Conservation (phyloP, 176 grass and related monocot genomes). For the Hsuehochloa calcarea region DNA sequence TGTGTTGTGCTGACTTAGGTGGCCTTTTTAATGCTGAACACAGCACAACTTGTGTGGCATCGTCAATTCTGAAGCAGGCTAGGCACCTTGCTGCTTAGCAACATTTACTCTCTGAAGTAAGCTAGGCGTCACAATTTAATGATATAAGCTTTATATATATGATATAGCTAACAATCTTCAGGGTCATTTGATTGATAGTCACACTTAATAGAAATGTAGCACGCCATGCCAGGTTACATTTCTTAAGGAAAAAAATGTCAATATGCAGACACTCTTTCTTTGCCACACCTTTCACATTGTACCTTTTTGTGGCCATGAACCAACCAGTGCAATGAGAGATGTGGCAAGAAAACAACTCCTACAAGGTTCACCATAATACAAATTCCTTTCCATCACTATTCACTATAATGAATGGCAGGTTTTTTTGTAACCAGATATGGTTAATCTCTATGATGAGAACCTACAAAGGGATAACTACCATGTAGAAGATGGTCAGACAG, state of each 20-base stretch:
- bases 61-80: background rate
- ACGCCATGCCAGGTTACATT: background rate
- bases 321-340: background rate
- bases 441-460: background rate
- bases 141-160: background rate
- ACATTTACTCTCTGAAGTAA: background rate
- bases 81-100: background rate
- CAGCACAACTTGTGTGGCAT: background rate
- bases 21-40: background rate
- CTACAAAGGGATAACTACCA: background rate
- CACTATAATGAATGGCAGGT: background rate
- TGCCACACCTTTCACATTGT: background rate
- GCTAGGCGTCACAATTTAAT: background rate
- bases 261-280: background rate
- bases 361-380: background rate
- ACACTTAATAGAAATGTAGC: background rate
- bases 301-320: background rate
- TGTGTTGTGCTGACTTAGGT: slow-evolving; percentile 6
- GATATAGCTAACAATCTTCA: background rate
- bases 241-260: background rate
- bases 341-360: background rate
- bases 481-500: background rate
- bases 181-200: background rate
- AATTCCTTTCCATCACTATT: background rate
- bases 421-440: background rate